phyloP scores from a whole-genome alignment of 352 stramenopile species.

The Phytophthora hibernalis region DNA sequence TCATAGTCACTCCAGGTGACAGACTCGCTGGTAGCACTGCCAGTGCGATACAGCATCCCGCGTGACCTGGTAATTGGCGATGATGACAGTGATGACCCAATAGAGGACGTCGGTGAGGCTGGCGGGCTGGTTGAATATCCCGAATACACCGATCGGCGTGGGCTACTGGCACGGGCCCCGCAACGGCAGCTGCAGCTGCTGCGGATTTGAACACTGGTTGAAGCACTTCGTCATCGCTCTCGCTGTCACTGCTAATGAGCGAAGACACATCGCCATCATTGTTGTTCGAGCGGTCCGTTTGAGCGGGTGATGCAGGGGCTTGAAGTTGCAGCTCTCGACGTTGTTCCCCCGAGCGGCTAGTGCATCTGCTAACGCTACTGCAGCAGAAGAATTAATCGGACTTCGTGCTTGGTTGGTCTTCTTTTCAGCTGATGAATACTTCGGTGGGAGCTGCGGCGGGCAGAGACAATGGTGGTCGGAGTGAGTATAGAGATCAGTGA shows the following conservation, averaged over 20 bases:
- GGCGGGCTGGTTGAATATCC: conserved; percentile 50
- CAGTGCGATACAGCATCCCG: conserved; percentile 33
- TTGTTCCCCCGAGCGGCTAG: conserved; percentile 26
- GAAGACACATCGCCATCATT: conserved; percentile 74
- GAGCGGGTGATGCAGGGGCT: conserved; percentile 7
- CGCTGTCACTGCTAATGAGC: conserved; percentile 83
- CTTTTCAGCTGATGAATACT: conserved; percentile 23
- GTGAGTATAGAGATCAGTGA: not conserved
- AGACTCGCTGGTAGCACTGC: conserved; percentile 47
- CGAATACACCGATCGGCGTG: conserved; percentile 33
- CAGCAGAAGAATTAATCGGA: conserved; percentile 27
- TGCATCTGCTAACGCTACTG: conserved; percentile 28
- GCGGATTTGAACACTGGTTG: conserved; percentile 64
- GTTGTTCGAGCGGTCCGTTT: conserved; percentile 14
- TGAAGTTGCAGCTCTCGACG: conserved; percentile 24
- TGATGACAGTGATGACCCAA: conserved; percentile 50
- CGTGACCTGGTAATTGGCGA: conserved; percentile 39
- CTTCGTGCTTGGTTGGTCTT: conserved; percentile 36
- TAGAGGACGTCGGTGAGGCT: conserved; percentile 54
- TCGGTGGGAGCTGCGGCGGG: conserved; percentile 18
- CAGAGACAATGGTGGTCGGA: not conserved
- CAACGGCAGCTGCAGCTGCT: conserved; percentile 16
- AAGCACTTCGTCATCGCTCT: conserved; percentile 74
- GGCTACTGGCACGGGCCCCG: conserved; percentile 15
- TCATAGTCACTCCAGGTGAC: conserved; percentile 40